Percentiles rank a stretch among this genome's conserved stretches.
Evolutionary conservation across 1,139 yeast genomes (phyloP).

Genomic region (Yamadazyma blattariae): DNA sequence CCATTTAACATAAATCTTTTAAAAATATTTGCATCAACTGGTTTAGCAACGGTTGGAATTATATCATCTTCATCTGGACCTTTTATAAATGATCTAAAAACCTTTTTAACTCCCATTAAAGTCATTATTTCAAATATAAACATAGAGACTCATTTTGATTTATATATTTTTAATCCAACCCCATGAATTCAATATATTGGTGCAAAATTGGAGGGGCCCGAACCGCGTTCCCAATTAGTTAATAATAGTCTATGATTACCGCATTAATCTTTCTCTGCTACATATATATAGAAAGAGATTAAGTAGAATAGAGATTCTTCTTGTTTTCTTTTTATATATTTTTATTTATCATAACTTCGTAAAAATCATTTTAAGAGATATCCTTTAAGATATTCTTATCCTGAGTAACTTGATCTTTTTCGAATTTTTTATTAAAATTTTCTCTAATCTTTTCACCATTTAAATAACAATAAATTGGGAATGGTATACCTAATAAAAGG

Average conservation of each 20-base stretch:
- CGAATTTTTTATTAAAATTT: conserved; percentile 36
- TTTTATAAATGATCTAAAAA: conserved; percentile 19
- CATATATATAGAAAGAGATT: too few species aligned
- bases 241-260: conserved; percentile 3
- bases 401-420: conserved; percentile 27
- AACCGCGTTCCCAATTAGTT: conserved; percentile 1
- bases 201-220: too few species aligned
- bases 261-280: too few species aligned
- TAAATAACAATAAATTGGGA: conserved; percentile 40
- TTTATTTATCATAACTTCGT: not conserved
- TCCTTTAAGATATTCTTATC: conserved; percentile 33
- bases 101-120: too few species aligned
- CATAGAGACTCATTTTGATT: too few species aligned
- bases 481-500: conserved; percentile 39
- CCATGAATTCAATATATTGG: too few species aligned
- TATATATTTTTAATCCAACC: too few species aligned
- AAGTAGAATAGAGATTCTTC: too few species aligned
- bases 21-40: conserved; percentile 24
- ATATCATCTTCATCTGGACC: conserved; percentile 19
- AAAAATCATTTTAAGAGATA: conserved; percentile 18
- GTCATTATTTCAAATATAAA: too few species aligned
- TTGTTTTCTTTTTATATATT: too few species aligned
- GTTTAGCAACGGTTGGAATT: conserved; percentile 23
- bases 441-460: conserved; percentile 39
- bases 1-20: conserved; percentile 63